Evolutionary conservation across 169 alveolate genomes (phyloP), one percentile per base, ranked within the genome.

Genomic region (Plasmodium cynomolgi): DNA sequence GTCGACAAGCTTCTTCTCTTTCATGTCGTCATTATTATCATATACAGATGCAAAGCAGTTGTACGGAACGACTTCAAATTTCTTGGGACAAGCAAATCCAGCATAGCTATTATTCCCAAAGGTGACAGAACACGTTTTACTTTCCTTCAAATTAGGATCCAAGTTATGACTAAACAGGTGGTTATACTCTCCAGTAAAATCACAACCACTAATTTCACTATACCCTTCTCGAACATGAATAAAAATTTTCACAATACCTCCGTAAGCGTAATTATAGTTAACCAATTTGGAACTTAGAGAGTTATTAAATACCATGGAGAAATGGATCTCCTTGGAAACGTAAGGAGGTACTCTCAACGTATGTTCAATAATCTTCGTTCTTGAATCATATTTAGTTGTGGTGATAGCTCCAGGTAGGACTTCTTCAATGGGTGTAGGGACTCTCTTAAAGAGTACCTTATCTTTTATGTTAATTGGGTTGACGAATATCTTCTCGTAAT

Each of bases 261-360:
- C 94, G 33, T 80, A 74, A 1, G 82, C 23, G 1, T 11, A 20
- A 41, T 81, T 47, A 33, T 62, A 20, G 34, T 80, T 71, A 5
- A 80, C 58, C 29, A 8, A 39, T 20, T 33, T 44, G 8, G 54
- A 33, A 1, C 84, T 44, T 3, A 62, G 26, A 0, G 68, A 80
- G 13, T 90, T 90, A 20, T 90, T 90, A 44, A 90, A 90, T 81
- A 79, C 91, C 6, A 90, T 0, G 4, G 91, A 20, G 37, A 90
- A 90, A 7, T 90, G n/a, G 1, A 90, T 74, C 9, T 31, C n/a
- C 20, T 79, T 90, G 23, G 50, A 77, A 23, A 90, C 91, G 34
- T 39, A 90, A 23, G 94, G 94, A 26, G 94, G 94, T 0, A 90
- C 39, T 23, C 94, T 72, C 56, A 90, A 90, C 2, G 83, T 90